Evolutionary conservation across 495 filamentous ascomycete genomes (phyloP).

Genomic region (Neurospora sp.): DNA sequence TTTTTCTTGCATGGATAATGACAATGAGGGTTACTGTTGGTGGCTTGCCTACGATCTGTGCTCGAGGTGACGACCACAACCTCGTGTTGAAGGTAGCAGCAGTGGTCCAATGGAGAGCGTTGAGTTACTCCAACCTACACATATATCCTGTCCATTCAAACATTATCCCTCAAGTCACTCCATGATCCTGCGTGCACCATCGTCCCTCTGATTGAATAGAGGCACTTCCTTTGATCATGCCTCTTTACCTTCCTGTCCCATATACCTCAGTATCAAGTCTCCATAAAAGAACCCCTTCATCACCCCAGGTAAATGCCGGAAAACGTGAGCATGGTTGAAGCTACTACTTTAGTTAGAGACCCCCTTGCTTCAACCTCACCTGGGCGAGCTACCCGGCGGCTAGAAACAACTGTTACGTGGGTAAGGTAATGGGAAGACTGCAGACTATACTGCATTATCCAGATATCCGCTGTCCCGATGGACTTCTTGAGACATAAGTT

Average conservation of each 20-base stretch:
- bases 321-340: rapidly evolving
- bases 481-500: no score
- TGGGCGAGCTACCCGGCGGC: neutral
- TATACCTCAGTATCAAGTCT: neutral
- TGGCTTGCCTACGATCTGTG: neutral
- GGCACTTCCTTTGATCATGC: neutral
- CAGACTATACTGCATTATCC: no score
- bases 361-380: no score
- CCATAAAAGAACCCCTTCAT: no score
- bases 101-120: neutral
- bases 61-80: neutral
- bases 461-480: no score
- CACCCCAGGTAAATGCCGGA: neutral
- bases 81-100: neutral
- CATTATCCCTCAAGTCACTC: neutral
- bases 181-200: neutral
- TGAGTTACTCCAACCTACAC: neutral
- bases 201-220: neutral
- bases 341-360: neutral
- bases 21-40: neutral
- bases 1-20: neutral
- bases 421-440: neutral
- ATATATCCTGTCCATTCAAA: neutral
- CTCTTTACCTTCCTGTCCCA: neutral
- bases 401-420: neutral